Percentiles rank a stretch among this genome's conserved stretches.
Conservation (phyloP, 306 rosid species). For the Trichosanthes truncata region DNA sequence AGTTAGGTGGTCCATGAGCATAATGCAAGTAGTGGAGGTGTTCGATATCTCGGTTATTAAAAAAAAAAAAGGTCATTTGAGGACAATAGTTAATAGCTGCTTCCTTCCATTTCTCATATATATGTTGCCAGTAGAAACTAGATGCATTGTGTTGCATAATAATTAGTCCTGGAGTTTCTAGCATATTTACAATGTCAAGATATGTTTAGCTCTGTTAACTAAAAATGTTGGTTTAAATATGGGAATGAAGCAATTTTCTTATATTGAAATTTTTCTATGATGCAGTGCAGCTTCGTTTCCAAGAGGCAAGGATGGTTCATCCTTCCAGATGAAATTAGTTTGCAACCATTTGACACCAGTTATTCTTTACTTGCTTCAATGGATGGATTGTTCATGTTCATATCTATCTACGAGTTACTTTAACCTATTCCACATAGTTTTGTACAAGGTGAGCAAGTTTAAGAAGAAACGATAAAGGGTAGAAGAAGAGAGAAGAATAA, state of each 20-base stretch:
- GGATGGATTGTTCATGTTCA: slow-evolving; percentile 55
- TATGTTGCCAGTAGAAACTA: background rate
- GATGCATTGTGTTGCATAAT: background rate
- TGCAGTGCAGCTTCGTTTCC: slow-evolving; percentile 75
- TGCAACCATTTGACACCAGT: slow-evolving; percentile 48
- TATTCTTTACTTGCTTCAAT: slow-evolving; percentile 37
- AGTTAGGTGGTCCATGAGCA: background rate
- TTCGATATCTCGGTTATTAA: background rate
- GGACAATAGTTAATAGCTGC: background rate
- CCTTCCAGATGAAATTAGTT: slow-evolving; percentile 62
- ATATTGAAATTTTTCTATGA: slow-evolving; percentile 7
- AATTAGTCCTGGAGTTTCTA: background rate
- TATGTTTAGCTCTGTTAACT: background rate
- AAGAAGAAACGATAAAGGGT: background rate
- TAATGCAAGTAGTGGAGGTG: background rate
- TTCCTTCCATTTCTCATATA: background rate
- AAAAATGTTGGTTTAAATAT: background rate
- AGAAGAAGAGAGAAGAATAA: background rate
- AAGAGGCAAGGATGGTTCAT: slow-evolving; percentile 36
- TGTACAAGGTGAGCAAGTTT: slow-evolving; percentile 37
- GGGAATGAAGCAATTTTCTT: background rate
- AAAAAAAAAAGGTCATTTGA: background rate
- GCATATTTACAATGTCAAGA: background rate
- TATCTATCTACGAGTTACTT: slow-evolving; percentile 43
- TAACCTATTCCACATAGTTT: slow-evolving; percentile 46